A percentile compares a stretch with the other conserved stretches of the same genome.
These are phyloP conservation scores for Nannochloropsis salina DNA, from an alignment of 108 stramenopile genomes.

Conservation along the genomic window DNA sequence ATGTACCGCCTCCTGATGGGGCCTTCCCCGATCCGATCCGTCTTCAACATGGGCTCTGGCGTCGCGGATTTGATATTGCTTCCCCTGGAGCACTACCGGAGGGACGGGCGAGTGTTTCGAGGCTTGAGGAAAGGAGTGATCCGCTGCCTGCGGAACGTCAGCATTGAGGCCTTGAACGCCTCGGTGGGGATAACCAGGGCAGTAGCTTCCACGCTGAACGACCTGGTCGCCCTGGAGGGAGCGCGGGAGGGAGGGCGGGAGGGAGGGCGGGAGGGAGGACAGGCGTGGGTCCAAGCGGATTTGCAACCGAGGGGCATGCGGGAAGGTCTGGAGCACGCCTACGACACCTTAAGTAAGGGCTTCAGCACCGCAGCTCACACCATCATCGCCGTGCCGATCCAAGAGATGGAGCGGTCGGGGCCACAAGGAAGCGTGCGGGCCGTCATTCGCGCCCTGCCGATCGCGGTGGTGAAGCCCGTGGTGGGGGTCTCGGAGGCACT, in stretches of 20 bases:
- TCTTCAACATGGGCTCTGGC: conserved; percentile 33
- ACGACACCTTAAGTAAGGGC: conserved; percentile 34
- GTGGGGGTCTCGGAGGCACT: conserved; percentile 53
- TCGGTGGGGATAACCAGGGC: conserved; percentile 29
- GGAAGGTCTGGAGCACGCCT: conserved; percentile 46
- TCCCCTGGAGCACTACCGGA: conserved; percentile 41
- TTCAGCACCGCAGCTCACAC: conserved; percentile 40
- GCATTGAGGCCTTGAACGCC: conserved; percentile 34
- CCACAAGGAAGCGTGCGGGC: conserved; percentile 45
- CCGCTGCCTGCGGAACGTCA: conserved; percentile 32
- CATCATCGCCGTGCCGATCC: conserved; percentile 41
- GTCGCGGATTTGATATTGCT: conserved; percentile 42
- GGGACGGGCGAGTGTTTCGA: conserved; percentile 36
- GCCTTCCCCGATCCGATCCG: background rate
- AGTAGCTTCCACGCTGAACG: conserved; percentile 38
- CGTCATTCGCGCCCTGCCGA: conserved; percentile 49
- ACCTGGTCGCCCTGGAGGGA: conserved; percentile 25
- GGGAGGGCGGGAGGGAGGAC: background rate
- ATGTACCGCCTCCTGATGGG: background rate
- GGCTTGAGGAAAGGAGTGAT: conserved; percentile 37
- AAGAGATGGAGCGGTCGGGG: conserved; percentile 28
- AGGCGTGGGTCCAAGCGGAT: conserved; percentile 25
- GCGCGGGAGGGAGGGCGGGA: background rate
- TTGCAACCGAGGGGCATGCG: conserved; percentile 38
- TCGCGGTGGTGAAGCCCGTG: conserved; percentile 51